Evolutionary conservation across 306 rosid genomes (phyloP).

Genomic region (Adenanthera pavonina): DNA sequence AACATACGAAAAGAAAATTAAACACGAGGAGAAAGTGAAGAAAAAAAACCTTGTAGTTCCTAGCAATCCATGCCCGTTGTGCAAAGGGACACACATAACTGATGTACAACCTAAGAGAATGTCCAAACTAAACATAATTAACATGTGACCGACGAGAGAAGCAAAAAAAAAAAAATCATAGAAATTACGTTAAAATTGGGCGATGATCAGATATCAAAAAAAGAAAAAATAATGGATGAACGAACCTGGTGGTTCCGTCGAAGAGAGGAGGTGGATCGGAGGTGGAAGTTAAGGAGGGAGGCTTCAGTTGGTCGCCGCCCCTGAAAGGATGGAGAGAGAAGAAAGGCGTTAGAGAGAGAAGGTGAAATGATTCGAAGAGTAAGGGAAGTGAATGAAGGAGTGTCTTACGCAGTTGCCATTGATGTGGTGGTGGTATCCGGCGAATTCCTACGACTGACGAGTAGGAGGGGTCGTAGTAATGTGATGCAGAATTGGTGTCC

Average conservation of each 20-base stretch:
- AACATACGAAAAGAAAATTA: neutral
- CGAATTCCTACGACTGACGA: neutral
- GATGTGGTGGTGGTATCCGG: neutral
- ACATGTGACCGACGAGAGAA: neutral
- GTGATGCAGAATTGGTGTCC: neutral
- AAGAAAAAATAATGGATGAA: neutral
- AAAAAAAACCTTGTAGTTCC: conserved; percentile 70
- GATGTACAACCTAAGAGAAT: conserved; percentile 57
- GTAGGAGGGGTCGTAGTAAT: neutral
- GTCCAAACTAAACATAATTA: neutral
- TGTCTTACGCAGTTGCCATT: conserved; percentile 41
- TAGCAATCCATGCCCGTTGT: conserved; percentile 84
- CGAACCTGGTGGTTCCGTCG: conserved; percentile 86
- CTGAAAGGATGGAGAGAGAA: conserved; percentile 26
- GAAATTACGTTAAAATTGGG: neutral
- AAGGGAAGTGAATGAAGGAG: neutral
- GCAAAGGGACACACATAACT: conserved; percentile 72
- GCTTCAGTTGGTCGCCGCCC: conserved; percentile 41
- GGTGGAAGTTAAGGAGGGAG: conserved; percentile 59
- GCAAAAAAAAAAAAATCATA: neutral
- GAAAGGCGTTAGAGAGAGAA: conserved; percentile 1
- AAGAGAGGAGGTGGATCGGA: conserved; percentile 76
- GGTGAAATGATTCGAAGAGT: neutral
- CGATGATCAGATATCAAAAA: neutral
- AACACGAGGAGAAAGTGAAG: neutral